Conservation (phyloP, 2,329 filamentous ascomycete species). For the Sclerotinia borealis region DNA sequence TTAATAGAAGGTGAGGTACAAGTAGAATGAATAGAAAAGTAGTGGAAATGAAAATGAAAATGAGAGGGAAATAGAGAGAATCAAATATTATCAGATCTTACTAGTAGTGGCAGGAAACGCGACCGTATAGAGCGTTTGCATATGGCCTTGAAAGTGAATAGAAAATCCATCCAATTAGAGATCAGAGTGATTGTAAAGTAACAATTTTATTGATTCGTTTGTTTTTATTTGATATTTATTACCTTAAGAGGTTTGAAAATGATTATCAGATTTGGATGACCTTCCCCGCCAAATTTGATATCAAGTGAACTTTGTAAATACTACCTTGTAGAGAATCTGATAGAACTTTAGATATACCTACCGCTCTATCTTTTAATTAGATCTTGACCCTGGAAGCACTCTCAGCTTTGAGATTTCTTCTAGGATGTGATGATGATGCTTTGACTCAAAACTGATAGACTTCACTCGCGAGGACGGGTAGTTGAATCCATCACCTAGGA, state of each 20-base stretch:
- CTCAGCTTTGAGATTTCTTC: background rate
- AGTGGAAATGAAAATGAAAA: background rate
- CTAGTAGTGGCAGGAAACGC: background rate
- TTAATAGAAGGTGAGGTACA: background rate
- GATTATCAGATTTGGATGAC: background rate
- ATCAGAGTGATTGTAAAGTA: background rate
- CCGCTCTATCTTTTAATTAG: background rate
- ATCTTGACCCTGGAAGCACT: background rate
- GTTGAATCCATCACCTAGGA: background rate
- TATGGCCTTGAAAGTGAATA: background rate
- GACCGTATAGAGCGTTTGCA: background rate
- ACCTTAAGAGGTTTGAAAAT: background rate
- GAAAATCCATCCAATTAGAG: background rate
- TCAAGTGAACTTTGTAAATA: background rate
- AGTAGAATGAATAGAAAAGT: background rate
- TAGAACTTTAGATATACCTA: background rate
- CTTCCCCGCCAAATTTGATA: background rate
- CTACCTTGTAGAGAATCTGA: background rate
- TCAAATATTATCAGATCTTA: background rate
- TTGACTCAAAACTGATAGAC: background rate
- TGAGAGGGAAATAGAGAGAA: background rate
- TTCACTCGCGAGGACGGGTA: background rate
- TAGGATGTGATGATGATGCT: background rate
- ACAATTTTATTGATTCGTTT: background rate
- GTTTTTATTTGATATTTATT: background rate